Conservation (phyloP, 148 eudicot species). For the Rhododendron ovatum region DNA sequence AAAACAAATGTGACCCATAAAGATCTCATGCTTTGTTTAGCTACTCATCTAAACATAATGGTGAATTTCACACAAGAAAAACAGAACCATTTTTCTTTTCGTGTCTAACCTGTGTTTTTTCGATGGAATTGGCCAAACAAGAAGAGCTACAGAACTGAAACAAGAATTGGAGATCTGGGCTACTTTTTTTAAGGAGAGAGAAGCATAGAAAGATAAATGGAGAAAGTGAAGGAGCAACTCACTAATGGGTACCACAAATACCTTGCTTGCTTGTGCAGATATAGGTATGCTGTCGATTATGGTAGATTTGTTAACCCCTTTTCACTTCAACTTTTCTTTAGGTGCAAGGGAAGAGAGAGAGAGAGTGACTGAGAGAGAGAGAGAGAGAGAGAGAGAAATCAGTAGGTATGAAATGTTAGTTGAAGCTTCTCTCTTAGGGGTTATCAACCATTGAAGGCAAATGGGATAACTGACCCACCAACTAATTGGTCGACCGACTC, state of each 20-base stretch:
- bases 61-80: background rate
- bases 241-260: background rate
- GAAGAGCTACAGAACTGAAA: background rate
- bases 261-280: background rate
- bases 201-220: background rate
- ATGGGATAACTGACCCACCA: slow-evolving; percentile 3
- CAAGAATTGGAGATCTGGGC: background rate
- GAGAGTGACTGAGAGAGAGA: too few species aligned
- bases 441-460: background rate
- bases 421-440: slow-evolving; percentile 11
- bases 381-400: background rate
- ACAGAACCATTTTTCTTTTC: background rate
- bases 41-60: background rate
- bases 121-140: background rate
- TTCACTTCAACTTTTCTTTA: slow-evolving; percentile 3
- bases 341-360: slow-evolving; percentile 8
- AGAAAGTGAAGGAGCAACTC: slow-evolving; percentile 3
- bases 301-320: background rate
- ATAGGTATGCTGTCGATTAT: background rate
- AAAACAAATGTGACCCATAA: background rate
- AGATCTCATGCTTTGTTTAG: background rate
- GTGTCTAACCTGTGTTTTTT: background rate
- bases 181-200: background rate
- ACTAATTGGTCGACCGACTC: slow-evolving; percentile 1
- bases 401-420: slow-evolving; percentile 9